Evolutionary conservation across 768 basidiomycete genomes (phyloP).

Genomic region (Leccinellum albellum): DNA sequence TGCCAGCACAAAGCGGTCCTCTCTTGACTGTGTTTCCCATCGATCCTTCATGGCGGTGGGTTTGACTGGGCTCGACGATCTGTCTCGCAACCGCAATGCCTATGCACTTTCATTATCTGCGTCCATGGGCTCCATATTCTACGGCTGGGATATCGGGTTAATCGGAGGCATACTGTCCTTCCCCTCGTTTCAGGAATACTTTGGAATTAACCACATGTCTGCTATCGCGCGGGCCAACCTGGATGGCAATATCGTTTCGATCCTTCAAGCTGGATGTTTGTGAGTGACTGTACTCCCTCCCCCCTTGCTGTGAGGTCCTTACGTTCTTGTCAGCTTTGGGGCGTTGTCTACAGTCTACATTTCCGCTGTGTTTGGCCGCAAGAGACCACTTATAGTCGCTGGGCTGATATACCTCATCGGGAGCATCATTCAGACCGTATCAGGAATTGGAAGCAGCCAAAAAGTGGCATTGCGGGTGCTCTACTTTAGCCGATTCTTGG

Average conservation of each 20-base stretch:
- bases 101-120: slow-evolving; percentile 44
- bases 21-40: background rate
- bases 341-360: slow-evolving; percentile 40
- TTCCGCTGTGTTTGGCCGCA: slow-evolving; percentile 44
- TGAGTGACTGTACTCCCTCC: slow-evolving; percentile 22
- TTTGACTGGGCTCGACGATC: slow-evolving; percentile 18
- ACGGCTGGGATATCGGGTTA: slow-evolving; percentile 47
- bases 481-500: slow-evolving; percentile 51
- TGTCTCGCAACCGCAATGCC: slow-evolving; percentile 40
- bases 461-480: slow-evolving; percentile 36
- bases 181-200: slow-evolving; percentile 44
- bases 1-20: background rate
- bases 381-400: slow-evolving; percentile 40
- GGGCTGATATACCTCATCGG: slow-evolving; percentile 48
- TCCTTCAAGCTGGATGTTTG: slow-evolving; percentile 49
- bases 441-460: slow-evolving; percentile 38
- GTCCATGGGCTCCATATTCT: slow-evolving; percentile 47
- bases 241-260: slow-evolving; percentile 50
- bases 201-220: slow-evolving; percentile 40
- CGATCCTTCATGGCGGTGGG: slow-evolving; percentile 19
- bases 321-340: slow-evolving; percentile 35
- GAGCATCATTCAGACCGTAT: slow-evolving; percentile 43
- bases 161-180: slow-evolving; percentile 50
- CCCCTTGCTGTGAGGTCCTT: background rate
- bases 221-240: slow-evolving; percentile 38